Percentiles rank a stretch among this genome's conserved stretches.
These are phyloP conservation scores for Diaporthe humulicola DNA, from an alignment of 2,329 filamentous ascomycete genomes.

Conservation along the genomic window DNA sequence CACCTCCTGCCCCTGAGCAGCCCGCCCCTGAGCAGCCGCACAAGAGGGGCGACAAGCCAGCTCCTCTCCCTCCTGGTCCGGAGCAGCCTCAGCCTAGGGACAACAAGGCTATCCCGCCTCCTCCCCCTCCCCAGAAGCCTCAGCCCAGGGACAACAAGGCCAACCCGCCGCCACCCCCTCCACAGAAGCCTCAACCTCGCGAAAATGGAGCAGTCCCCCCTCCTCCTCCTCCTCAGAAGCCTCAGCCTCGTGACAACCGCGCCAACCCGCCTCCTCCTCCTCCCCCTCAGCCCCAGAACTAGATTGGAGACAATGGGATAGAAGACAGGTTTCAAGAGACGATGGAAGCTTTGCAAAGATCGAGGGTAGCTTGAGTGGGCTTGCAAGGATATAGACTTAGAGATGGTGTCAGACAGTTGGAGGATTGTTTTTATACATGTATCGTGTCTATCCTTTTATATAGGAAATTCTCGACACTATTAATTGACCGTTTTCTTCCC, in stretches of 20 bases:
- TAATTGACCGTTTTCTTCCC: not conserved
- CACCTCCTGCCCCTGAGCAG: not conserved
- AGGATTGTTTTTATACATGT: not conserved
- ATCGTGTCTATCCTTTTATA: not conserved
- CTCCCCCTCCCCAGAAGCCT: not conserved
- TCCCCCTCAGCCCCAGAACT: slow-evolving; percentile 5
- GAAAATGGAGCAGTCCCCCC: not conserved
- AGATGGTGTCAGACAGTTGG: not conserved
- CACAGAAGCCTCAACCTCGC: not conserved
- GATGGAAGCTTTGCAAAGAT: not conserved
- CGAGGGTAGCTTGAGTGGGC: not conserved
- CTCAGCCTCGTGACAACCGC: not conserved
- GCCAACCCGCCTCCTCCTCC: not conserved
- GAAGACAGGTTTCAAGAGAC: not conserved
- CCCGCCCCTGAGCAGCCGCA: not conserved
- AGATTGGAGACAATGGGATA: not conserved
- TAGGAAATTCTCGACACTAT: not conserved
- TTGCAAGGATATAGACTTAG: not conserved
- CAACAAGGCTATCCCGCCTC: not conserved
- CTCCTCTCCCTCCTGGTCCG: not conserved
- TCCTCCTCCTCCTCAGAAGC: not conserved
- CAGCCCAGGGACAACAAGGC: not conserved
- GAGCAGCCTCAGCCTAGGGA: not conserved
- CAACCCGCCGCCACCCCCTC: not conserved
- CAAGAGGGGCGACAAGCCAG: not conserved